Evolutionary conservation across 2,329 filamentous ascomycete species (phyloP), one percentile per base, ranked within the genome.

Genomic region (Thielaviopsis euricoi): DNA sequence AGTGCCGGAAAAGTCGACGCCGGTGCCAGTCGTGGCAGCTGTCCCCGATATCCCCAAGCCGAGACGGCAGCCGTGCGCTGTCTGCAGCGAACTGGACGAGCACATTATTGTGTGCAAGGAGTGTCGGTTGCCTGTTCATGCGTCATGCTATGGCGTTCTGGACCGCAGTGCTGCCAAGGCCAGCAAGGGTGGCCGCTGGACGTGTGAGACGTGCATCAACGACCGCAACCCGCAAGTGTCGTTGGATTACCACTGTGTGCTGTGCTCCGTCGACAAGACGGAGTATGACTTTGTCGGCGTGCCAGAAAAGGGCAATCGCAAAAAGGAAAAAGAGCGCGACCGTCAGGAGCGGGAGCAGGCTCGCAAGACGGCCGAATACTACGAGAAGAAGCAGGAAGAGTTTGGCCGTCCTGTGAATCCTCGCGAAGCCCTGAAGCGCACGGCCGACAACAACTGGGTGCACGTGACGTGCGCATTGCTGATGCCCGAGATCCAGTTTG

Each of bases 401-500:
- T 81, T 85, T 65, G 89, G 89, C 64, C 86, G 90, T 53, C 91
- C 93, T 1, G 71, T 85, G 40, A 81, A 88, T 62, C 93, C 93
- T 25, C 82, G 93, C 53, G 93, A 97, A 68, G 86, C 93, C 3
- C 74, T 98, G 62, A 98, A 98, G 72, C 82, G 88, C 53, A 98
- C 93, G 0, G 87, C 86, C 3, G 89, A 94, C 67, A 97, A 97
- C 71, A 97, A 97, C 66, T 98, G 93, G 93, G 88, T 96, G 17
- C 93, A 98, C 68, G 89, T 97, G 26, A 85, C 86, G 43, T 98
- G 93, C 67, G 90, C 93, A 1, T 76, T 95, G 19, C 97, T 88
- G 83, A 90, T 86, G 12, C 83, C 89, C 0, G 93, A 98, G 70
- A 85, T 95, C 65, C 93, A 90, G 66, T 98, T 96, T 69, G 90